Base-by-base conservation (phyloP, 768 basidiomycete genomes). In the Amanita pseudoporphyria region DNA sequence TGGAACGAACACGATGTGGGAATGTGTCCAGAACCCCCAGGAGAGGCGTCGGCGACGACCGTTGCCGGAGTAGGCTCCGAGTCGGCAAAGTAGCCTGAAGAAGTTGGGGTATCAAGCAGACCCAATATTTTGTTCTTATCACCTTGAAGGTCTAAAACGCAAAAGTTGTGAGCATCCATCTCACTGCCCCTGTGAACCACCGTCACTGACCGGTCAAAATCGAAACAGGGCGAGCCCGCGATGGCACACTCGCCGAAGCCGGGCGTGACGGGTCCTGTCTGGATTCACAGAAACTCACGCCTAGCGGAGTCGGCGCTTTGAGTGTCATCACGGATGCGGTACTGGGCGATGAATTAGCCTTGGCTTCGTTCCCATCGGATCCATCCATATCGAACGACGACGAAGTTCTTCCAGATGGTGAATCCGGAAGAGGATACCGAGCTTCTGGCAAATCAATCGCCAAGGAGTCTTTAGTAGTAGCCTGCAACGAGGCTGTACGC, bases 401-500 rank as follows among this genome's bases (percentile, higher is more conserved):
- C n/a, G 39, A 18, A 53, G 35, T 21, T 51, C 49, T 31, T 53
- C 47, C 31, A 5, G 58, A 57, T 21, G 56, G 53, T 18, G 66
- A 65, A 3, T 64, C 62, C 18, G 67, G 66, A 26, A 67, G 59
- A 28, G 63, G 63, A 16, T 57, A 49, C 31, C 47, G 51, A 1
- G 65, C 61, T 53, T 65, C 65, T 3, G 63, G 63, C 28, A 63
- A 58, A 28, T 65, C 62, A 31, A 62, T 61, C 14, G 45, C 19
- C n/a, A n/a, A n/a, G n/a, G n/a, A n/a, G 39, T 16, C 14, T 32
- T 30, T 33, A 6, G n/a, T n/a, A n/a, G n/a, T n/a, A n/a, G 28
- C 21, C 16, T 16, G 13, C 21, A 43, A 33, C 5, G 38, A 41
- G n/a, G n/a, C n/a, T 30, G 13, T 9, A 9, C 59, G 39, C 49